A percentile compares a stretch with the other conserved stretches of the same genome.
Evolutionary conservation across 1,139 yeast species (phyloP).

Genomic region (Candida sp.): DNA sequence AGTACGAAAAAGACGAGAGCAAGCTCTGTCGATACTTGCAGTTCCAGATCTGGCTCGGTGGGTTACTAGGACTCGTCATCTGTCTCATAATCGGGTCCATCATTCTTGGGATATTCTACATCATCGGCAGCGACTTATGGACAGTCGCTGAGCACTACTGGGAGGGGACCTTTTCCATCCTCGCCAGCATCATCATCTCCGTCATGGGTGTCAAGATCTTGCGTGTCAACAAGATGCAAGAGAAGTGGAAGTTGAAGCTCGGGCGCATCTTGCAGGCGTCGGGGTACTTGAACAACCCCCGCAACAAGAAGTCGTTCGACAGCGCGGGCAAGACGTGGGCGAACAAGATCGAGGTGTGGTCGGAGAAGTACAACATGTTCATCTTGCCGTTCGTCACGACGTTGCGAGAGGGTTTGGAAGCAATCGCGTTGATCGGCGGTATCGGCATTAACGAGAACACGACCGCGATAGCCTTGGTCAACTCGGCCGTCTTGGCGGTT

Average conservation of each 20-base stretch:
- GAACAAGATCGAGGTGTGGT: slow-evolving; percentile 15
- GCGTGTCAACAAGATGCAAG: slow-evolving; percentile 72
- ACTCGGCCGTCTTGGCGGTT: slow-evolving; percentile 41
- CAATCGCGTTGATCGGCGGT: slow-evolving; percentile 53
- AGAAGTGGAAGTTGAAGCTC: slow-evolving; percentile 53
- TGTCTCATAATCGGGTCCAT: slow-evolving; percentile 79
- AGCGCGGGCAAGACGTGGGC: slow-evolving; percentile 16
- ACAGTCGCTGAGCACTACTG: slow-evolving; percentile 83
- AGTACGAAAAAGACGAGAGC: too few species aligned
- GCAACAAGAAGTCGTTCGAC: slow-evolving; percentile 22
- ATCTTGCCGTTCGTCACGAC: slow-evolving; percentile 49
- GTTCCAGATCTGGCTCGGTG: slow-evolving; percentile 87
- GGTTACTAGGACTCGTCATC: slow-evolving; percentile 68
- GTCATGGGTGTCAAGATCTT: slow-evolving; percentile 89
- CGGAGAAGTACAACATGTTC: slow-evolving; percentile 40
- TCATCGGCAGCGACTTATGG: slow-evolving; percentile 82
- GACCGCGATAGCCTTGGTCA: slow-evolving; percentile 43
- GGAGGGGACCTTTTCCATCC: slow-evolving; percentile 88
- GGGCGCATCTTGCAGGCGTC: slow-evolving; percentile 19
- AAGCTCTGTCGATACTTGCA: too few species aligned
- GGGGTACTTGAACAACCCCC: slow-evolving; percentile 26
- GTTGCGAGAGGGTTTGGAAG: slow-evolving; percentile 52
- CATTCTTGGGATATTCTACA: slow-evolving; percentile 76
- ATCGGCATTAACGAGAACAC: slow-evolving; percentile 38
- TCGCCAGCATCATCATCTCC: slow-evolving; percentile 82